phyloP scores from a whole-genome alignment of 2,329 filamentous ascomycete genomes.

The Fusarium sp. region DNA sequence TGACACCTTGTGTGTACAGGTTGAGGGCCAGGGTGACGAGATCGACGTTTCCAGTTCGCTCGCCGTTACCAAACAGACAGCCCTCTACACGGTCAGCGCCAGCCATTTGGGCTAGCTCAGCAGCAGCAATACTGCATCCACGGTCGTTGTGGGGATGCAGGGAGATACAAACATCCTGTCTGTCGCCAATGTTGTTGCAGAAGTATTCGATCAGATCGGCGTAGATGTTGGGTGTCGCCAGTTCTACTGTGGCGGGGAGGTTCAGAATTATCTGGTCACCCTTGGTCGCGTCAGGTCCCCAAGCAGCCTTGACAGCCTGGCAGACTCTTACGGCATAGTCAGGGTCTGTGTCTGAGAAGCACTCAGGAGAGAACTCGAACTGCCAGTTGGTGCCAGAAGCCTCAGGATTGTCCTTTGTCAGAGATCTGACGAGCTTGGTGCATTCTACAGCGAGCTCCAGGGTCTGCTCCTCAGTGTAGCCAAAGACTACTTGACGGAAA shows the following conservation, averaged over 20 bases:
- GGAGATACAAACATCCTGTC: conserved; percentile 87
- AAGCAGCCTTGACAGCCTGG: conserved; percentile 92
- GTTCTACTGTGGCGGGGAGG: conserved; percentile 93
- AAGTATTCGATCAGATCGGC: conserved; percentile 98
- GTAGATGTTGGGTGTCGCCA: conserved; percentile 94
- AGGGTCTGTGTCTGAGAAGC: conserved; percentile 88
- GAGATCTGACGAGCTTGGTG: conserved; percentile 83
- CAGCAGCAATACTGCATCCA: conserved; percentile 87
- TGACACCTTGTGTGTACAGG: conserved; percentile 90
- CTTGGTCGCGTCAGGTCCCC: conserved; percentile 81
- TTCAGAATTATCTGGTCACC: conserved; percentile 87
- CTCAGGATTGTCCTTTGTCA: conserved; percentile 82
- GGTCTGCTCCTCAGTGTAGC: conserved; percentile 83
- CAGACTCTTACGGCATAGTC: conserved; percentile 87
- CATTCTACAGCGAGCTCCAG: conserved; percentile 85
- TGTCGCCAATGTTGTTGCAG: conserved; percentile 83
- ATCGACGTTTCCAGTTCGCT: conserved; percentile 95
- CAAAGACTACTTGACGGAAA: conserved; percentile 91
- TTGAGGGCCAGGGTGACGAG: conserved; percentile 92
- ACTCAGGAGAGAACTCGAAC: conserved; percentile 86
- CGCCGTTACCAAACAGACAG: conserved; percentile 89
- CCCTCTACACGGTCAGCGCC: conserved; percentile 95
- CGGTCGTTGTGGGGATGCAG: conserved; percentile 96
- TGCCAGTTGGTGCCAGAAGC: conserved; percentile 72
- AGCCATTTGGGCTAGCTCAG: conserved; percentile 95